Base-by-base conservation (phyloP, 1,284 basidiomycete species). In the Irpex sp. region DNA sequence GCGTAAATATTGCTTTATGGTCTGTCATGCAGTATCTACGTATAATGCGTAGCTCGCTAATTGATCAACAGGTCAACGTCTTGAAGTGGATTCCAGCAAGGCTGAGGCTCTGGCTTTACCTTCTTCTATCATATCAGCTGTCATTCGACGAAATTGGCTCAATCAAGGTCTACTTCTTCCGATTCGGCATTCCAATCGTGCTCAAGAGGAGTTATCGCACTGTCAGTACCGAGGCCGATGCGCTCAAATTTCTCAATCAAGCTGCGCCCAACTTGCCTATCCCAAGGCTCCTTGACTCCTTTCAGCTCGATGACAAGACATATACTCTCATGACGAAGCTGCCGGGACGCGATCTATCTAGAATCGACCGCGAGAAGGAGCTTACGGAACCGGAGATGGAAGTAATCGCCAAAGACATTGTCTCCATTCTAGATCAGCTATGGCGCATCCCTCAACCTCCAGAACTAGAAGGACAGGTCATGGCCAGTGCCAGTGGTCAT, bases 291-390 rank as follows among this genome's bases (percentile, higher is more conserved):
- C 56, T 70, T 17, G 63, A 66, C 37, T 63, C 65, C 13, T 66
- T 71, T 57, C 56, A 59, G 2, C 21, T 63, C 58, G 59, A 62
- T 47, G 64, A 62, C 15, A 58, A 19, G 17, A 65, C 67, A 7
- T 72, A 72, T 63, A 68, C 69, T 2, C 31, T 70, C 36, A 70
- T 72, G 70, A 69, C 67, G 21, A 65, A 62, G 48, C 64, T 70
- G 15, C 65, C 63, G 4, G 70, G 69, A 11, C 61, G 59, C 13
- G 48, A 36, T 15, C 49, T 70, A 13, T n/a, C 64, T 13, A 61
- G 66, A 9, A 17, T 55, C 17, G 19, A 21, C 17, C 31, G 31
- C 31, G 31, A 34, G 5, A 34, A 34, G 31, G 31, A 62, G 26
- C 26, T 63, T 19, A 21, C 55, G 34, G 36, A n/a, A 11, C 51